phyloP scores from a whole-genome alignment of 768 basidiomycete species.

The Phanerochaete carnosa region DNA sequence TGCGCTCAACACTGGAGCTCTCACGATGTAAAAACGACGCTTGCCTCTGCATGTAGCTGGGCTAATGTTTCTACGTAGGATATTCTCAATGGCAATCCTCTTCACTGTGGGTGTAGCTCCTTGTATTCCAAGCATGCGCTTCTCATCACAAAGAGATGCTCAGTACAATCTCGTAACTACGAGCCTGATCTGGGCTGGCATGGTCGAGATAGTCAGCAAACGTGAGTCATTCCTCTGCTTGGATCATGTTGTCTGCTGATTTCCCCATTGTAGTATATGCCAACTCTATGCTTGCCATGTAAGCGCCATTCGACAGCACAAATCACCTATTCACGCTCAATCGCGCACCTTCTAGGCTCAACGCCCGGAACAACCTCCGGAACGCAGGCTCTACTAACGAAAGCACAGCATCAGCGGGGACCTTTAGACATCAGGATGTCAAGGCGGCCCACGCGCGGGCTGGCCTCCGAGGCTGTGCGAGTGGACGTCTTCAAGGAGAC shows the following conservation, averaged over 20 bases:
- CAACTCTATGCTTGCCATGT: slow-evolving; percentile 9
- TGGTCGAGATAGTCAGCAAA: slow-evolving; percentile 7
- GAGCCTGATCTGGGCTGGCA: slow-evolving; percentile 1
- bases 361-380: background rate
- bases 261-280: background rate
- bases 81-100: background rate
- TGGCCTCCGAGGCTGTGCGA: background rate
- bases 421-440: background rate
- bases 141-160: background rate
- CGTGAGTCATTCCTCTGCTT: background rate
- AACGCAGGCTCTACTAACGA: background rate
- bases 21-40: background rate
- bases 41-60: background rate
- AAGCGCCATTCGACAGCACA: background rate
- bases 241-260: background rate
- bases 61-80: background rate
- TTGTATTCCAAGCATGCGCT: too few relatives aligned
- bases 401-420: background rate
- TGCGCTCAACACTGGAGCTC: slow-evolving; percentile 3
- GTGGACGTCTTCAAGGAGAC: slow-evolving; percentile 6
- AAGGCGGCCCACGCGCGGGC: background rate
- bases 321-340: background rate
- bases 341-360: background rate
- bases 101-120: background rate
- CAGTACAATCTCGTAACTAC: slow-evolving; percentile 2